Percentiles rank a stretch among this genome's conserved stretches.
phyloP scores from a whole-genome alignment of 345 rosid genomes.

The Kernera saxatilis region DNA sequence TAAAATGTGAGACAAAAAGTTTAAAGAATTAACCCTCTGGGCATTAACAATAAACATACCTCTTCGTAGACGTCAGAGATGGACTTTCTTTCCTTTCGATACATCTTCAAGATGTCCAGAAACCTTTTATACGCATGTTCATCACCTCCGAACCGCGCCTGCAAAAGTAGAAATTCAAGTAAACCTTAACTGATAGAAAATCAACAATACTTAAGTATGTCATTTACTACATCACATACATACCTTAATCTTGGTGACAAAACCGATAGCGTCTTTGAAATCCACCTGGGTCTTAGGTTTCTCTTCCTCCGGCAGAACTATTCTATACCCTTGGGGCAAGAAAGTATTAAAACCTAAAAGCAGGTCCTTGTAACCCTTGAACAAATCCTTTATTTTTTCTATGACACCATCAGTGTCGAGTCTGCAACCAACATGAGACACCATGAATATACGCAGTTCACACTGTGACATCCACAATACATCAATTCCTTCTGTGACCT shows the following conservation, averaged over 20 bases:
- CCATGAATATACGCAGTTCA: neutral
- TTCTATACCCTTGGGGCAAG: conserved; percentile 82
- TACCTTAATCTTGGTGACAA: conserved; percentile 90
- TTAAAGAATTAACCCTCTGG: neutral
- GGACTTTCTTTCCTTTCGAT: conserved; percentile 78
- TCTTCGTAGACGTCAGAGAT: conserved; percentile 76
- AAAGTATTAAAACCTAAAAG: conserved; percentile 93
- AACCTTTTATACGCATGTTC: conserved; percentile 85
- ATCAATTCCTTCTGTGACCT: neutral
- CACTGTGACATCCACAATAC: neutral
- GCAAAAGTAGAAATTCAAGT: conserved; percentile 22
- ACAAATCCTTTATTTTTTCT: conserved; percentile 74
- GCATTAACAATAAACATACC: conserved; percentile 39
- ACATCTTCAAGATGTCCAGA: conserved; percentile 85
- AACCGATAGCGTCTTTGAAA: conserved; percentile 78
- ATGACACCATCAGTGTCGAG: conserved; percentile 84
- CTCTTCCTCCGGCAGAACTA: conserved; percentile 63
- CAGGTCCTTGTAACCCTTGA: conserved; percentile 74
- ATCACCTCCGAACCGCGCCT: conserved; percentile 85
- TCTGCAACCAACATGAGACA: conserved; percentile 39
- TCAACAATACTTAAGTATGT: neutral
- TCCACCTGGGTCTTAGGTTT: conserved; percentile 67
- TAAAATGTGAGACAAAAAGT: neutral
- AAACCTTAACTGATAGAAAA: conserved; percentile 7
- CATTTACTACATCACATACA: conserved; percentile 6